Evolutionary conservation across 192 early-diverging fungal species (phyloP).

Genomic region (Dissophora globulifera): DNA sequence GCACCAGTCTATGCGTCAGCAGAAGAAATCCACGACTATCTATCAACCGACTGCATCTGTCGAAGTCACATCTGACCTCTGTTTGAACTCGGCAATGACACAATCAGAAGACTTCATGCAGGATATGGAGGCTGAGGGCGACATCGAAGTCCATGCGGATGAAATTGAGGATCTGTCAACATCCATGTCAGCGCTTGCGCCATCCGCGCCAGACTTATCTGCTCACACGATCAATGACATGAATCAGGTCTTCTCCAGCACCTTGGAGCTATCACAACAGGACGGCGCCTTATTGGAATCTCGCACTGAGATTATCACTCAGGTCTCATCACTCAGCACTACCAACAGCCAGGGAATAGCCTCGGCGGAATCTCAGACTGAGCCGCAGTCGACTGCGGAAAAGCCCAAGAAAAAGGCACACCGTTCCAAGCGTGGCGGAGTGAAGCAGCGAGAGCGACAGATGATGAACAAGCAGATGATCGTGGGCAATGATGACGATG

Average conservation of each 20-base stretch:
- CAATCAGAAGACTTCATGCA: slow-evolving; percentile 44
- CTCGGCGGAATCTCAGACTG: neutral
- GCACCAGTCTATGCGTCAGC: too few species aligned
- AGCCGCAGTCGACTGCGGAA: neutral
- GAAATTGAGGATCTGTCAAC: slow-evolving; percentile 22
- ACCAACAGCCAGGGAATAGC: neutral
- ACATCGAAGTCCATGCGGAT: slow-evolving; percentile 27
- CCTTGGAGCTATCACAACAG: neutral
- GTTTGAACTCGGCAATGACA: slow-evolving; percentile 30
- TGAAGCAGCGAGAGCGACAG: slow-evolving; percentile 33
- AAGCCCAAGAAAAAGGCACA: slow-evolving; percentile 48
- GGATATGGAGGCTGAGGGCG: slow-evolving; percentile 12
- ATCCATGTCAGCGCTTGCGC: slow-evolving; percentile 3
- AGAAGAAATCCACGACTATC: too few species aligned
- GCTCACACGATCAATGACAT: neutral
- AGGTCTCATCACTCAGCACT: neutral
- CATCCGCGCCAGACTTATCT: neutral
- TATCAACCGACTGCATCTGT: neutral
- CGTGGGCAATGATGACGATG: slow-evolving; percentile 48
- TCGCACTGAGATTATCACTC: neutral
- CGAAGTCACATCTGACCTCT: slow-evolving; percentile 6
- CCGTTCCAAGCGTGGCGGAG: slow-evolving; percentile 47
- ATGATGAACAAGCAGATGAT: slow-evolving; percentile 26
- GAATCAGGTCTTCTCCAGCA: neutral
- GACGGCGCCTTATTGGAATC: slow-evolving; percentile 4